Evolutionary conservation across 2,329 filamentous ascomycete species (phyloP), one percentile per base, ranked within the genome.

Genomic region (Blumeria hordei): DNA sequence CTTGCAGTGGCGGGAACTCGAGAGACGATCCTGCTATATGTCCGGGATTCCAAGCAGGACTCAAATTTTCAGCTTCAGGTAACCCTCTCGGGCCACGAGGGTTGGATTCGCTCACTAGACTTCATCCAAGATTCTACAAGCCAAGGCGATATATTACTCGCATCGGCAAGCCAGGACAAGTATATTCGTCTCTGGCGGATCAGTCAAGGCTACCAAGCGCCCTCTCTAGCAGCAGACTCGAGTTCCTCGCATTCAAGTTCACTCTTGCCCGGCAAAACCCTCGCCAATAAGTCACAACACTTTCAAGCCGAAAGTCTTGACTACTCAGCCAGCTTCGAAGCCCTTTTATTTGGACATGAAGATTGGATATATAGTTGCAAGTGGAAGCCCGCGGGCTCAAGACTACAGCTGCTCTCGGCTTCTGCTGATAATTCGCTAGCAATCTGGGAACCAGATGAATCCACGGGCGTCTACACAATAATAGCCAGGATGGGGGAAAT

Each of bases 121-220:
- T 92, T 98, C 60, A 76, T 78, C 1, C 71, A 71, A 57, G 85
- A 92, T 64, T 69, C 69, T 21, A 60, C 68, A 0, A 16, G 18
- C 32, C 67, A 70, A 0, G 76, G 77, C 54, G 88, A 95, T 65
- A 66, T 94, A 3, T 69, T 96, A 21, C 74, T 98, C 18, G 87
- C 90, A 0, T 96, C 90, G 10, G 88, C 88, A 21, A 96, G 90
- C 65, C 92, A 98, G 67, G 92, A 98, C 68, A 95, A 94, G 69
- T 98, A 96, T 63, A 82, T 96, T 57, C 83, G 92, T 43, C 75
- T 98, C 37, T 98, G 92, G 92, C 79, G 88, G 56, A 70, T 98
- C 37, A 84, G 85, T 59, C 72, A 76, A 58, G n/a, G n/a, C 5
- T 11, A 14, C 4, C 5, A 14, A 6, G 18, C 12, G 1, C 79